These are phyloP conservation scores for Saturnispora mendoncae DNA, from an alignment of 805 yeast genomes.

Conservation along the genomic window DNA sequence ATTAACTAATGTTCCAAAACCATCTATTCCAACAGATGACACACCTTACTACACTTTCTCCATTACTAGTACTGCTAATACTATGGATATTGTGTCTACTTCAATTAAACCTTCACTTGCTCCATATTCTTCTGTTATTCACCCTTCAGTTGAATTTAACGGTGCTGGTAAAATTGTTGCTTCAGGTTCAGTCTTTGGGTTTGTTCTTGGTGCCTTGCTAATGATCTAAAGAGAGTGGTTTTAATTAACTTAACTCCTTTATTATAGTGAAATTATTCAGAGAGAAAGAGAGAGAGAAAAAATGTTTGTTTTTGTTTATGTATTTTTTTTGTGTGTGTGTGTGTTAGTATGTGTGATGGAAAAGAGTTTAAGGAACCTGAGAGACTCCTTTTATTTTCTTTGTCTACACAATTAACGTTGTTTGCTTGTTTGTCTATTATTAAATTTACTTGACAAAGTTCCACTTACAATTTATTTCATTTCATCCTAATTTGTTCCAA, in stretches of 20 bases:
- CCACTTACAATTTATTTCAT: not conserved
- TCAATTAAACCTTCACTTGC: constrained; percentile 3
- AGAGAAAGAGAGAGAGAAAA: constrained; percentile 4
- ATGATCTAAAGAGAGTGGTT: not conserved
- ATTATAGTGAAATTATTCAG: too few species aligned
- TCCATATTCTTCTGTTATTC: constrained; percentile 13
- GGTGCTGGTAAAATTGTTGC: constrained; percentile 8
- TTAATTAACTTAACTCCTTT: not conserved
- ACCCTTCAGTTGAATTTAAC: constrained; percentile 10
- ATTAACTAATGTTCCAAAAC: not conserved
- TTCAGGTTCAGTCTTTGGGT: not conserved
- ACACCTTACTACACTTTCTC: constrained; percentile 5
- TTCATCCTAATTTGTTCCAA: too few species aligned
- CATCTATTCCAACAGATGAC: not conserved
- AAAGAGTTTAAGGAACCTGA: not conserved
- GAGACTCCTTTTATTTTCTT: not conserved
- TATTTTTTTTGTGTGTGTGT: not conserved
- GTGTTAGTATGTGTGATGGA: not conserved
- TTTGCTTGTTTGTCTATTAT: not conserved
- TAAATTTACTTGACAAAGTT: not conserved
- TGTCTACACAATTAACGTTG: too few species aligned
- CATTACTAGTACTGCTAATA: too few species aligned
- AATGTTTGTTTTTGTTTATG: too few species aligned
- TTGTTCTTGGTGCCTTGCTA: not conserved
- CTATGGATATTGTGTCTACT: constrained; percentile 5